A percentile compares a stretch with the other conserved stretches of the same genome.
Evolutionary conservation across 208 protist species (phyloP).

Genomic region (Plasmodiophora brassicae): DNA sequence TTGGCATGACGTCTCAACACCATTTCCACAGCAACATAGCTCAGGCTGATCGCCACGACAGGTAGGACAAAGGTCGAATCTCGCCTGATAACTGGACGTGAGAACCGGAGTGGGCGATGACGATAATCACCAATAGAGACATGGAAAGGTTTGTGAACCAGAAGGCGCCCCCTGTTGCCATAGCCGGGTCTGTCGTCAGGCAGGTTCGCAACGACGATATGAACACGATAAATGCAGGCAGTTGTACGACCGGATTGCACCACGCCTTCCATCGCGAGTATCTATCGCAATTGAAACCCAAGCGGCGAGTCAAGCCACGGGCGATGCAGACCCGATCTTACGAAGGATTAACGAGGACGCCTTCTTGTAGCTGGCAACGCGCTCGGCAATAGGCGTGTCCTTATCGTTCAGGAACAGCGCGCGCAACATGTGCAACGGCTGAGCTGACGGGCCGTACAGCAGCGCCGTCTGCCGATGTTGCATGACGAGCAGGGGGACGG

Average conservation of each 20-base stretch:
- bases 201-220: background rate
- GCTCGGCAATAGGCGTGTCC: background rate
- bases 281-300: background rate
- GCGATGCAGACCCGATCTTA: background rate
- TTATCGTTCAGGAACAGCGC: background rate
- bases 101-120: background rate
- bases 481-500: background rate
- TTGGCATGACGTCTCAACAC: background rate
- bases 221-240: background rate
- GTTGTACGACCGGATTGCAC: background rate
- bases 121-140: background rate
- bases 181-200: background rate
- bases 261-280: slow-evolving; percentile 13
- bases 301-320: background rate
- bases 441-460: background rate
- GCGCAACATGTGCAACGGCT: background rate
- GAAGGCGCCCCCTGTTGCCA: background rate
- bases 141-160: background rate
- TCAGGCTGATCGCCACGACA: background rate
- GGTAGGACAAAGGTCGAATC: background rate
- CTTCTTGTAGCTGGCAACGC: background rate
- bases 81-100: background rate
- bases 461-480: background rate
- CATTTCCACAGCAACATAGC: background rate
- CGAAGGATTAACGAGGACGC: background rate